Base-by-base conservation (phyloP, 306 rosid genomes). In the Quercus rubra region DNA sequence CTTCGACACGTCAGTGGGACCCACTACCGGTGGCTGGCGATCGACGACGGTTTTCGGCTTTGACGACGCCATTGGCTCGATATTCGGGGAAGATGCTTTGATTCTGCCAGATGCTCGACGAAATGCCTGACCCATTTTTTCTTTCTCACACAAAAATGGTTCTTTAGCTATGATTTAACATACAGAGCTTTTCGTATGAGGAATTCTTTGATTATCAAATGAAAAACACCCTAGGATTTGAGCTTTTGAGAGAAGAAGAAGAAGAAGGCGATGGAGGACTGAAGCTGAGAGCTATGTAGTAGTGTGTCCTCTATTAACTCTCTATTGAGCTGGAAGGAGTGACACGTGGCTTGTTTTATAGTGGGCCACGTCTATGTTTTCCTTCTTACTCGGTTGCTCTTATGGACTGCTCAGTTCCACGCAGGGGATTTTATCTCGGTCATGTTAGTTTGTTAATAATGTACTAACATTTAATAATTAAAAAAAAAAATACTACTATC, bases 71-170 rank as follows among this genome's bases (percentile, higher is more conserved):
- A 90, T 52, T 64, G 91, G 20, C 57, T 92, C 82, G 28, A 81
- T 31, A 38, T 76, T 81, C 35, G 94, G 84, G 68, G 96, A 58
- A 20, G 46, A 38, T 38, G 90, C 54, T 35, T 86, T 89, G 74
- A 90, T 79, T 87, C 91, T 91, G 31, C 94, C 96, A 75, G 97
- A 86, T 23, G 96, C 99, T 84, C 97, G 94, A 83, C 98, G 99
- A 85, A 96, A 94, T 73, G 94, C 99, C 97, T 93, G 98, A 69
- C 98, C 99, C 98, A 93, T 95, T 21, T 3, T 67, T 70, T 57
- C 73, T 18, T 56, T n/a, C 58, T 18, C 19, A 5, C 31, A 11
- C 5, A 1, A 72, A 74, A 67, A 76, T 15, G 57, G 23, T 73
- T 70, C n/a, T 55, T 58, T 58, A 23, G 30, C 66, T 59, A 59